phyloP scores from a whole-genome alignment of 176 grass and related monocot species.

The Coix lacrymajobi region DNA sequence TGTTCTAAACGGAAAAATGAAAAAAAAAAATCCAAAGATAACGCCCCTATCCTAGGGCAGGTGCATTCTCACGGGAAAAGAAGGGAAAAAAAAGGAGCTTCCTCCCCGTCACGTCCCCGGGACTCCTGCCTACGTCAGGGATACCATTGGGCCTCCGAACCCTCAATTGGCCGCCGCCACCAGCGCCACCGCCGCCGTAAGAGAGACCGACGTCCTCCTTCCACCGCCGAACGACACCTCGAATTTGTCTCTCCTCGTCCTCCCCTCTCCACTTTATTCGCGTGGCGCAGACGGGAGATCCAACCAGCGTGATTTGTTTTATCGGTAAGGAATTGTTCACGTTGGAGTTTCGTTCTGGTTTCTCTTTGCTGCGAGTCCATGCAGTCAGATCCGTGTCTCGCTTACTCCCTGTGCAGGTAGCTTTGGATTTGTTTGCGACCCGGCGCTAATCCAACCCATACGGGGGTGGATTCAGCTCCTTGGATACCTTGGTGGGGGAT shows the following conservation, averaged over 20 bases:
- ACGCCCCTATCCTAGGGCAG: slow-evolving; percentile 3
- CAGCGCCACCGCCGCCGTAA: background rate
- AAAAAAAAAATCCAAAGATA: background rate
- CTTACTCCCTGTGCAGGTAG: background rate
- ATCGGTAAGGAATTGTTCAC: slow-evolving; percentile 1
- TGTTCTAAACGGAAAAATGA: background rate
- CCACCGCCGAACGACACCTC: background rate
- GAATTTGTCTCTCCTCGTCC: background rate
- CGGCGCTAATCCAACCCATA: background rate
- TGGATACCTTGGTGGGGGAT: background rate
- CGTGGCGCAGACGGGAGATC: background rate
- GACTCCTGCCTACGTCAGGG: background rate
- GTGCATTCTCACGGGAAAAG: background rate
- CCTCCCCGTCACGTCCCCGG: background rate
- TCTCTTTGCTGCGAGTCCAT: background rate
- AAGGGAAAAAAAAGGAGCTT: background rate
- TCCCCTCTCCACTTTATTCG: background rate
- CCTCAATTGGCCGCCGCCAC: background rate
- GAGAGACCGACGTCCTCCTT: background rate
- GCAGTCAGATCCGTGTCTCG: background rate
- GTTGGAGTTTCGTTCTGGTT: background rate
- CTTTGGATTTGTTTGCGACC: background rate
- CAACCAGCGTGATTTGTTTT: background rate
- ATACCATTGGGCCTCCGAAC: background rate
- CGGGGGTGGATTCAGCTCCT: background rate